Evolutionary conservation across 345 rosid genomes (phyloP), one percentile per base, ranked within the genome.

Genomic region (Eucalyptus cloeziana): DNA sequence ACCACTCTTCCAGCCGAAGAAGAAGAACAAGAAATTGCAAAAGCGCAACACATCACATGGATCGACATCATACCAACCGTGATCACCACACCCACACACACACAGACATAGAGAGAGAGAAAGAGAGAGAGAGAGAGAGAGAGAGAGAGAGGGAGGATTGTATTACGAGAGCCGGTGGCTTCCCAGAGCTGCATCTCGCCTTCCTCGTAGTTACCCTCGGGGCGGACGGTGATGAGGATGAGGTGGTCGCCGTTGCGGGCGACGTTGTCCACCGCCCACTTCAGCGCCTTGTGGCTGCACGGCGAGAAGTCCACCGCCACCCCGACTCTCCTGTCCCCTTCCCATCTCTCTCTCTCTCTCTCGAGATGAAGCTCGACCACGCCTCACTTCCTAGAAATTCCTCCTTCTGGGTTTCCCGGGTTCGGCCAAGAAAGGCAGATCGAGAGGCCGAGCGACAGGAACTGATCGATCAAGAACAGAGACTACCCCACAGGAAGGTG

Each of bases 121-220:
- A 13, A 56, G 60, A 54, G 60, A 54, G 60, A 54, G n/a, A n/a
- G 71, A 13, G 69, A 62, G 56, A 49, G 40, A 45, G 33, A 8
- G 56, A 37, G 47, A 62, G 54, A 47, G 19, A 16, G 62, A n/a
- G 17, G 24, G 49, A 52, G 14, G 60, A 90, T 62, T 50, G 52
- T 15, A 45, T 44, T 94, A 97, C 99, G 99, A 76, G 98, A 94
- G 60, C 99, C 99, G 52, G 95, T 94, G 94, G 86, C 92, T 88
- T 88, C 95, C 99, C 99, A 98, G 89, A 98, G 99, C 93, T 95
- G 98, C 93, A 92, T 92, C 96, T 96, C 98, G 88, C 99, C 99
- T 21, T 91, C 91, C 87, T 97, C 99, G 90, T 96, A 95, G 88
- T 91, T 49, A 15, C 92, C 94, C 52, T 93, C 95, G 30, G 93